These are phyloP conservation scores for Syzygium oleosum DNA, from an alignment of 345 rosid species.

Conservation along the genomic window DNA sequence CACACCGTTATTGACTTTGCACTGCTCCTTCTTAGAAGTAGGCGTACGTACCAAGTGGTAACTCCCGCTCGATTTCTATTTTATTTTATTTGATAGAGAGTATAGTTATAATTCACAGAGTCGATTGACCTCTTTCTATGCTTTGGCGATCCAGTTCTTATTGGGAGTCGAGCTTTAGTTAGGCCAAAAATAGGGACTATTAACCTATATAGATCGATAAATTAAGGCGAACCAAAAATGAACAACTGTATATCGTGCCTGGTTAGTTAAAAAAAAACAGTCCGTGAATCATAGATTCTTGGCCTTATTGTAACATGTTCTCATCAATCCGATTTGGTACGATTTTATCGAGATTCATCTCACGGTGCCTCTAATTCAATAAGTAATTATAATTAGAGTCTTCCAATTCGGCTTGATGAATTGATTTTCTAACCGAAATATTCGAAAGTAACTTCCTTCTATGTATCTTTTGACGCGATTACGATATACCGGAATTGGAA, in stretches of 20 bases:
- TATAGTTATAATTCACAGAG: not conserved
- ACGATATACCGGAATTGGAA: not conserved
- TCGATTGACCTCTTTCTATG: not conserved
- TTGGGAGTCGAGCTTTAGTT: not conserved
- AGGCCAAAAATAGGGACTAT: not conserved
- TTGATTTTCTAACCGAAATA: not conserved
- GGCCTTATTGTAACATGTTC: not conserved
- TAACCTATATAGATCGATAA: not conserved
- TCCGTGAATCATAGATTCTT: not conserved
- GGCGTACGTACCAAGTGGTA: too few species aligned
- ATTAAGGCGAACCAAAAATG: not conserved
- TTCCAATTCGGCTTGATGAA: not conserved
- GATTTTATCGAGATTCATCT: not conserved
- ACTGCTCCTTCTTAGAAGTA: too few species aligned
- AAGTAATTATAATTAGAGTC: not conserved
- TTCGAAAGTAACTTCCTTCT: not conserved
- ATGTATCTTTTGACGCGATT: not conserved
- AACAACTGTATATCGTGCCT: accelerated
- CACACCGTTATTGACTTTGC: not conserved
- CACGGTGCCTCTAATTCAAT: not conserved
- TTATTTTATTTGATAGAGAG: too few species aligned
- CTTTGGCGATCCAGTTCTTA: not conserved
- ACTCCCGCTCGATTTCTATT: too few species aligned
- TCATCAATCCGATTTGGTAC: not conserved
- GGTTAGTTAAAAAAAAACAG: not conserved